Conservation (phyloP, 495 filamentous ascomycete species). For the Penicillium pulvis region DNA sequence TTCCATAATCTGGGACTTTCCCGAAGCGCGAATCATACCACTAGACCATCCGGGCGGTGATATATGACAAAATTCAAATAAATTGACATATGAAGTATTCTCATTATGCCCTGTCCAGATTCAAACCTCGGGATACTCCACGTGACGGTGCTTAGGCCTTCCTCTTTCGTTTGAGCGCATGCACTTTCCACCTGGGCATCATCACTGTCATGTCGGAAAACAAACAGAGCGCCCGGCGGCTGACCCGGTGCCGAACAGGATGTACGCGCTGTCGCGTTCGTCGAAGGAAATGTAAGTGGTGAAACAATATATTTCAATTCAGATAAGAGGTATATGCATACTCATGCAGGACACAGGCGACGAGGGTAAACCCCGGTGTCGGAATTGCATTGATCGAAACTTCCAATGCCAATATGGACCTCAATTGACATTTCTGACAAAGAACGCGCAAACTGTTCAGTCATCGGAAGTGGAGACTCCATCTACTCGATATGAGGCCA, state of each 20-base stretch:
- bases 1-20: neutral
- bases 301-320: neutral
- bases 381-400: constrained; percentile 44
- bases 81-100: too few relatives aligned
- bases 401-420: constrained; percentile 42
- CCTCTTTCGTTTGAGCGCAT: constrained; percentile 16
- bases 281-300: constrained; percentile 41
- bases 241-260: constrained; percentile 44
- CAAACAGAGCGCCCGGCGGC: constrained; percentile 16
- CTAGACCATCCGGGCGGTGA: neutral
- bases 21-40: constrained; percentile 2
- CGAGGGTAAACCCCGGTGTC: constrained; percentile 44
- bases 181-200: constrained; percentile 6
- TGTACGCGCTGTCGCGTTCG: constrained; percentile 47
- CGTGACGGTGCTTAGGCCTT: constrained; percentile 23
- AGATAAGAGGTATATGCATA: neutral
- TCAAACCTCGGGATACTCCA: constrained; percentile 9
- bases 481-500: constrained; percentile 23
- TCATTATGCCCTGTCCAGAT: too few relatives aligned
- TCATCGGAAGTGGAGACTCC: constrained; percentile 13
- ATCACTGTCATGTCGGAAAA: constrained; percentile 16
- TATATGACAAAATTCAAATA: neutral
- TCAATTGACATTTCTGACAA: constrained; percentile 43
- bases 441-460: constrained; percentile 39
- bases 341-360: constrained; percentile 31